phyloP scores from a whole-genome alignment of 2,329 filamentous ascomycete genomes.

The Neonectria magnoliae region DNA sequence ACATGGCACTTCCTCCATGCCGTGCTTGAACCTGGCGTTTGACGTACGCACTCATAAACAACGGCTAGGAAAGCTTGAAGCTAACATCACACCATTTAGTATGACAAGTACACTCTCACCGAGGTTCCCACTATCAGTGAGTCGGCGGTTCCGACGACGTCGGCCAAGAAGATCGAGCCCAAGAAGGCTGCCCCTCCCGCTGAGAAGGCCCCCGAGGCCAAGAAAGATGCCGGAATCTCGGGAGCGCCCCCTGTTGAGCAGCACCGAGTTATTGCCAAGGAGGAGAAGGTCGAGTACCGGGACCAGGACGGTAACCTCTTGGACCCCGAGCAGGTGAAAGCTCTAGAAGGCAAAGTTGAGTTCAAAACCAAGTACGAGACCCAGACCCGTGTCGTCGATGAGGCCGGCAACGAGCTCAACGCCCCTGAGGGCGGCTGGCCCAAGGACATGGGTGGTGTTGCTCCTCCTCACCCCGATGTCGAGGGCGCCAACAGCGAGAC shows the following conservation, averaged over 20 bases:
- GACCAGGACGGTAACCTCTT: conserved; percentile 94
- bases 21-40: conserved; percentile 18
- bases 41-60: conserved; percentile 11
- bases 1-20: conserved; percentile 13
- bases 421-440: conserved; percentile 53
- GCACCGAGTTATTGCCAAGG: conserved; percentile 63
- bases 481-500: conserved; percentile 71
- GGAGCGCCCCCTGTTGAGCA: conserved; percentile 61
- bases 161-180: conserved; percentile 39
- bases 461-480: conserved; percentile 69
- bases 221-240: conserved; percentile 53
- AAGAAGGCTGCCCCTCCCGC: conserved; percentile 40
- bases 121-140: conserved; percentile 36
- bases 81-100: conserved; percentile 50
- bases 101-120: conserved; percentile 57
- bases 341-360: conserved; percentile 89
- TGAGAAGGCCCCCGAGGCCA: conserved; percentile 30
- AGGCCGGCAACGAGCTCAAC: conserved; percentile 79
- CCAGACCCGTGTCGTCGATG: conserved; percentile 85
- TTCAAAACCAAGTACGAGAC: conserved; percentile 98
- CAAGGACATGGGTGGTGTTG: conserved; percentile 55
- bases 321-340: conserved; percentile 82
- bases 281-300: conserved; percentile 92
- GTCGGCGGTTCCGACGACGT: conserved; percentile 45
- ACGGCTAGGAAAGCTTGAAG: not conserved